These are phyloP conservation scores for Neurospora sp. DNA, from an alignment of 495 filamentous ascomycete genomes.

Conservation along the genomic window DNA sequence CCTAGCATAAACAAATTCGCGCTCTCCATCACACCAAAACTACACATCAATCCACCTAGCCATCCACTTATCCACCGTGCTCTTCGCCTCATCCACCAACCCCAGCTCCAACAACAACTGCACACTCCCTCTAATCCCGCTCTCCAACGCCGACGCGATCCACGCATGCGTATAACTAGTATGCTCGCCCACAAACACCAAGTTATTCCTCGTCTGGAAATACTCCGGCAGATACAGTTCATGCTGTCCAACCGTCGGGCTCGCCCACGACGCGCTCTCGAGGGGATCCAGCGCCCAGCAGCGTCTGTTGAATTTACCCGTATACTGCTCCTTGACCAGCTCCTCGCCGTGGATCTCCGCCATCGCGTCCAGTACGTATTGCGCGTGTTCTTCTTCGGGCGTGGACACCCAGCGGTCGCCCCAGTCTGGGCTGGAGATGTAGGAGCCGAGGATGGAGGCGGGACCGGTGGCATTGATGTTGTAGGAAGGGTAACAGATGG, in stretches of 20 bases:
- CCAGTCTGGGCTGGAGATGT: conserved; percentile 33
- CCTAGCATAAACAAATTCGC: not conserved
- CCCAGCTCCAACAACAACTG: conserved; percentile 55
- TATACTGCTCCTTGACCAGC: conserved; percentile 42
- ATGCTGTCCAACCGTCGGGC: conserved; percentile 49
- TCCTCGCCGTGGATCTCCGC: conserved; percentile 51
- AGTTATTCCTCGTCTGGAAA: conserved; percentile 54
- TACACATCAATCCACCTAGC: conserved; percentile 40
- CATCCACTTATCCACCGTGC: conserved; percentile 52
- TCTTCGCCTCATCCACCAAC: conserved; percentile 56
- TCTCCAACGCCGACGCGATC: conserved; percentile 60
- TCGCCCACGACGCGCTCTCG: conserved; percentile 45
- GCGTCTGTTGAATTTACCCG: conserved; percentile 45
- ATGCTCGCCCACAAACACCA: conserved; percentile 62
- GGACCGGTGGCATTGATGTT: conserved; percentile 51
- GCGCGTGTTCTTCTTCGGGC: conserved; percentile 14
- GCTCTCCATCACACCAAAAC: not conserved
- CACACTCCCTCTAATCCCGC: conserved; percentile 52
- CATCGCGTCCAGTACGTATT: conserved; percentile 35
- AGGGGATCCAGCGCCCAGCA: conserved; percentile 52
- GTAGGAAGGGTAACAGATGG: conserved; percentile 55
- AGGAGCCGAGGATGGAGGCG: conserved; percentile 52
- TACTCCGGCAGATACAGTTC: conserved; percentile 58
- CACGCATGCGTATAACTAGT: conserved; percentile 67
- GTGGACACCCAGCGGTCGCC: conserved; percentile 18